Percentiles rank a stretch among this genome's conserved stretches.
phyloP scores from a whole-genome alignment of 495 filamentous ascomycete species.

The Parathielavia hyrcaniae region DNA sequence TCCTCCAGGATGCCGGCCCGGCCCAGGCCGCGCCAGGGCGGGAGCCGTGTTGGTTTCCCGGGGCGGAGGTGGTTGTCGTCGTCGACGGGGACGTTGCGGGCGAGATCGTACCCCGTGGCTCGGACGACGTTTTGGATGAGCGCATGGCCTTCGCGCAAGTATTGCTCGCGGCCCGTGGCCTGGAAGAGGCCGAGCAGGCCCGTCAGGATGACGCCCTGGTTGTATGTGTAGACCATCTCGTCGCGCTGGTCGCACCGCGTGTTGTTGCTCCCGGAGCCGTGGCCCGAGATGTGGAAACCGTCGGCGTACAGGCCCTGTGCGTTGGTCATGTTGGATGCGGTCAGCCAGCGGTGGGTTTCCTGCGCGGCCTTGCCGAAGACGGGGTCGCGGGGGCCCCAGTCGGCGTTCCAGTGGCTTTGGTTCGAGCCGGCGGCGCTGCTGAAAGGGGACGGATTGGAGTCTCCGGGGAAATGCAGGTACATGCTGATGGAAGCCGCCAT shows the following conservation, averaged over 20 bases:
- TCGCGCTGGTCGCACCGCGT: constrained; percentile 67
- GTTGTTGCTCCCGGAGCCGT: constrained; percentile 45
- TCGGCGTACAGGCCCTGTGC: constrained; percentile 72
- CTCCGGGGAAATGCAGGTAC: constrained; percentile 87
- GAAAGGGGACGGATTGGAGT: constrained; percentile 66
- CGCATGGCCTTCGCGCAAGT: constrained; percentile 72
- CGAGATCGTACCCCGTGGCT: constrained; percentile 67
- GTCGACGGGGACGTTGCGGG: constrained; percentile 31
- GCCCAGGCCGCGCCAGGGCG: constrained; percentile 67
- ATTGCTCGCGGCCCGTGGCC: constrained; percentile 58
- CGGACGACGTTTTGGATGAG: constrained; percentile 64
- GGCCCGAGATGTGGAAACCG: constrained; percentile 81
- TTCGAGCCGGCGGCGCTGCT: background rate
- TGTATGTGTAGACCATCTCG: constrained; percentile 91
- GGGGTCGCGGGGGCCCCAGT: constrained; percentile 50
- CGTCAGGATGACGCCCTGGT: constrained; percentile 89
- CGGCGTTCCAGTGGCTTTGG: background rate
- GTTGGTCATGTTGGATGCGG: constrained; percentile 74
- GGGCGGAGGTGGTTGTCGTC: constrained; percentile 21
- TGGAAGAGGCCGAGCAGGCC: constrained; percentile 75
- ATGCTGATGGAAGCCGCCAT: constrained; percentile 79
- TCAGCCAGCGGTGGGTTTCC: constrained; percentile 77
- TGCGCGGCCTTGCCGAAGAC: constrained; percentile 64
- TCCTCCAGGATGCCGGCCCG: constrained; percentile 80
- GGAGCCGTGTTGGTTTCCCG: constrained; percentile 20